Evolutionary conservation across 192 early-diverging fungal genomes (phyloP).

Genomic region (Pecoramyces ruminantium): DNA sequence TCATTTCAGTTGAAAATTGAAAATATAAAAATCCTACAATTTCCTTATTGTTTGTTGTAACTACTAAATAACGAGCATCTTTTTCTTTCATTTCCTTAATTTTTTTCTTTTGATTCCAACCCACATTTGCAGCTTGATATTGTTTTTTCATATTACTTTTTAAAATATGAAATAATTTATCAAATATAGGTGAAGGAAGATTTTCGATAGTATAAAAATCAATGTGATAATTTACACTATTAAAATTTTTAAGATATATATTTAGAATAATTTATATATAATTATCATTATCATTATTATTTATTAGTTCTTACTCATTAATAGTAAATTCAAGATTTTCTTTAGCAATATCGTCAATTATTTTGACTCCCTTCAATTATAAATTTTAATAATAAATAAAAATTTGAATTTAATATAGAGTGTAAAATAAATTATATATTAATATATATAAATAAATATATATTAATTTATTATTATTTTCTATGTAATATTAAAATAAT

Average conservation of each 20-base stretch:
- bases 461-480: no score
- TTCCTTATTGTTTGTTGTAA: not conserved
- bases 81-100: not conserved
- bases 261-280: no score
- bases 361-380: not conserved
- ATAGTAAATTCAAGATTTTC: not conserved
- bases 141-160: not conserved
- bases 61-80: not conserved
- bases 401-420: no score
- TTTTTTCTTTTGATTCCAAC: not conserved
- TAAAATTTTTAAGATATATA: not conserved
- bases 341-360: not conserved
- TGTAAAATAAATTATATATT: no score
- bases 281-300: not conserved
- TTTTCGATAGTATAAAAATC: not conserved
- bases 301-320: not conserved
- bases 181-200: not conserved
- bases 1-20: not conserved
- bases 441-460: no score
- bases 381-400: no score
- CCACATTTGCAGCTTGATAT: not conserved
- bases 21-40: not conserved
- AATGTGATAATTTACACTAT: not conserved
- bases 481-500: no score
- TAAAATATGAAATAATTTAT: not conserved